phyloP scores from a whole-genome alignment of 768 basidiomycete species.

The Russula emetica region DNA sequence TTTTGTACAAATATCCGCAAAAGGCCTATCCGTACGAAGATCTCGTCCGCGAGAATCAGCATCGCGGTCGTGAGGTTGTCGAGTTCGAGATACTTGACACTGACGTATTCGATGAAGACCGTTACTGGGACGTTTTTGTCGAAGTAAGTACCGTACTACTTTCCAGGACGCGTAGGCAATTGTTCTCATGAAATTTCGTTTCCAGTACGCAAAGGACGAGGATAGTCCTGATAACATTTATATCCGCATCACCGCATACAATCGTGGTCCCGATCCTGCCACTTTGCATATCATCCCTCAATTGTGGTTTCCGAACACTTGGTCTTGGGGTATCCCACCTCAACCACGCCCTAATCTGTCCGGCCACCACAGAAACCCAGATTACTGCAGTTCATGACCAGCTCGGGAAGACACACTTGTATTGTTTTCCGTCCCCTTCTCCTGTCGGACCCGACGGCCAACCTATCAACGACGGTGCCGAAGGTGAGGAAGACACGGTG shows the following conservation, averaged over 20 bases:
- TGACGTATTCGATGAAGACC: constrained; percentile 83
- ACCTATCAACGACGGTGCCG: constrained; percentile 43
- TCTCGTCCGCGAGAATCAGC: constrained; percentile 78
- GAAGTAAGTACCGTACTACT: constrained; percentile 55
- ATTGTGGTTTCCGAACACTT: constrained; percentile 96
- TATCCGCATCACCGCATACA: constrained; percentile 93
- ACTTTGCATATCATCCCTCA: constrained; percentile 94
- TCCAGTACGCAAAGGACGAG: constrained; percentile 94
- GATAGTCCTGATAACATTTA: constrained; percentile 84
- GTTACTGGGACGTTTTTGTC: constrained; percentile 98
- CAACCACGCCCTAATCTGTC: constrained; percentile 61
- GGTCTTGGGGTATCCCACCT: constrained; percentile 84
- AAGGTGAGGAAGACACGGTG: constrained; percentile 62
- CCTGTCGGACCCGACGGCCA: constrained; percentile 73
- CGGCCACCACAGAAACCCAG: constrained; percentile 53
- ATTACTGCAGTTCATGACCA: constrained; percentile 70
- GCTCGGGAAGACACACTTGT: constrained; percentile 74
- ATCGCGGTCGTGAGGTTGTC: constrained; percentile 75
- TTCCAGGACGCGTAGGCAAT: not conserved
- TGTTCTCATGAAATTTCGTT: constrained; percentile 8
- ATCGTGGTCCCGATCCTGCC: constrained; percentile 92
- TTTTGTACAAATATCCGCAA: constrained; percentile 98
- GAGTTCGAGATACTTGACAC: constrained; percentile 96
- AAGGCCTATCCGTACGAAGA: constrained; percentile 89
- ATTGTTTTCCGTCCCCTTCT: constrained; percentile 88